Conservation (phyloP, 331 rosid genomes). For the Spiraea crenata region DNA sequence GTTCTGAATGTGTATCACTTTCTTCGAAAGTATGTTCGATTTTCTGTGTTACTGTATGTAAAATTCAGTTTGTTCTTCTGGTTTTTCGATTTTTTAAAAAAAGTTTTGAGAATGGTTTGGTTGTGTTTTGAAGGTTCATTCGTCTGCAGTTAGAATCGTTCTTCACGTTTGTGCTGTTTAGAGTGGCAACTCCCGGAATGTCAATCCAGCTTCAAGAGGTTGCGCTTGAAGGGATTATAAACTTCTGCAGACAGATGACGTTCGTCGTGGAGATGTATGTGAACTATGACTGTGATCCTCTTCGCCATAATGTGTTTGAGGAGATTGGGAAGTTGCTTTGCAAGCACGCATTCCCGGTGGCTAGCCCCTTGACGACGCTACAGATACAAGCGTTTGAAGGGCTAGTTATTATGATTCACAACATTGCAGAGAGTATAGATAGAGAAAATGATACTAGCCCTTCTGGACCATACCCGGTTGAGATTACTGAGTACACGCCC, state of each 20-base stretch:
- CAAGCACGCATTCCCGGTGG: slow-evolving; percentile 65
- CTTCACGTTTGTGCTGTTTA: slow-evolving; percentile 57
- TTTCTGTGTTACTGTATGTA: neutral
- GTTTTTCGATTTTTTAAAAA: neutral
- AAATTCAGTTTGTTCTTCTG: neutral
- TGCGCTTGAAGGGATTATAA: slow-evolving; percentile 79
- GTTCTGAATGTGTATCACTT: slow-evolving; percentile 80
- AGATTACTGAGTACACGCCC: slow-evolving; percentile 53
- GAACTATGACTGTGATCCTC: slow-evolving; percentile 84
- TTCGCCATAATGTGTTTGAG: slow-evolving; percentile 61
- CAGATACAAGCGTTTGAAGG: slow-evolving; percentile 90
- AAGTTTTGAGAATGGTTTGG: neutral
- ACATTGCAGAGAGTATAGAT: slow-evolving; percentile 82
- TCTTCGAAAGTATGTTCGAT: slow-evolving; percentile 30
- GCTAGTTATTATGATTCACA: slow-evolving; percentile 62
- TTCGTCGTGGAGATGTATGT: slow-evolving; percentile 58
- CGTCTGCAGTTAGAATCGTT: slow-evolving; percentile 84
- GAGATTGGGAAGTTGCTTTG: slow-evolving; percentile 77
- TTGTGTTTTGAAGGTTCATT: slow-evolving; percentile 41
- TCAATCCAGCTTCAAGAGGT: slow-evolving; percentile 80
- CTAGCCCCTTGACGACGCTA: slow-evolving; percentile 44
- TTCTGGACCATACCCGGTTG: slow-evolving; percentile 37
- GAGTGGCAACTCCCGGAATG: slow-evolving; percentile 45
- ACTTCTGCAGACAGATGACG: slow-evolving; percentile 77
- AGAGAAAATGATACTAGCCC: slow-evolving; percentile 40